These are phyloP conservation scores for Fusarium concolor DNA, from an alignment of 2,329 filamentous ascomycete genomes.

Conservation along the genomic window DNA sequence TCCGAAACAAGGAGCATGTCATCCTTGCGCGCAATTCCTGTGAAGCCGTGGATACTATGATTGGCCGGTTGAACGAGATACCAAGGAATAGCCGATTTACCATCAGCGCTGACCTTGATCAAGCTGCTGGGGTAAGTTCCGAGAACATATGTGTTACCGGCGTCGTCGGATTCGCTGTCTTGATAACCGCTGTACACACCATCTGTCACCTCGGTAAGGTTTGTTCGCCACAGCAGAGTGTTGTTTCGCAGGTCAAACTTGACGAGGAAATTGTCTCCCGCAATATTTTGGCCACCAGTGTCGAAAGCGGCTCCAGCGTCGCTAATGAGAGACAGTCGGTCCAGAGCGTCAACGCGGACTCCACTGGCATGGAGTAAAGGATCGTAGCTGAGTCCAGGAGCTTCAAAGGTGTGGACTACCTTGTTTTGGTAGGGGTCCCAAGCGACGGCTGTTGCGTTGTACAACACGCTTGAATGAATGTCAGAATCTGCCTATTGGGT, in stretches of 20 bases:
- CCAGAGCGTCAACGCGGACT: constrained; percentile 50
- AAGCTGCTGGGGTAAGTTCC: constrained; percentile 54
- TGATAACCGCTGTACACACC: constrained; percentile 54
- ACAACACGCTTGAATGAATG: neutral
- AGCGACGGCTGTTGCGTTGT: constrained; percentile 13
- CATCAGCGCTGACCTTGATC: constrained; percentile 49
- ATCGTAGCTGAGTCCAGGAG: constrained; percentile 48
- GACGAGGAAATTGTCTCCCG: constrained; percentile 53
- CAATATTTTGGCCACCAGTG: constrained; percentile 50
- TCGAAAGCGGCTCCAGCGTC: constrained; percentile 52
- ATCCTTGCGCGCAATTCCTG: neutral
- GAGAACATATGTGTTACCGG: constrained; percentile 53
- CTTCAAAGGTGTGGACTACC: constrained; percentile 42
- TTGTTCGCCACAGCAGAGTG: constrained; percentile 46
- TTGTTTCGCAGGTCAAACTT: constrained; percentile 49
- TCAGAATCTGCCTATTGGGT: neutral
- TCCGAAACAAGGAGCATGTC: constrained; percentile 50
- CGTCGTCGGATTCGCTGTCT: constrained; percentile 53
- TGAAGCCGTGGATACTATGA: constrained; percentile 37
- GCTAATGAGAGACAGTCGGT: constrained; percentile 51
- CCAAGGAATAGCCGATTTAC: constrained; percentile 47
- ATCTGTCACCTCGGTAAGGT: constrained; percentile 48
- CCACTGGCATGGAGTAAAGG: constrained; percentile 45
- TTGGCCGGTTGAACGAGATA: constrained; percentile 47
- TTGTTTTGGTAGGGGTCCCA: constrained; percentile 32